Evolutionary conservation across 2,329 filamentous ascomycete genomes (phyloP).

Genomic region (Hypoxylon rubiginosum): DNA sequence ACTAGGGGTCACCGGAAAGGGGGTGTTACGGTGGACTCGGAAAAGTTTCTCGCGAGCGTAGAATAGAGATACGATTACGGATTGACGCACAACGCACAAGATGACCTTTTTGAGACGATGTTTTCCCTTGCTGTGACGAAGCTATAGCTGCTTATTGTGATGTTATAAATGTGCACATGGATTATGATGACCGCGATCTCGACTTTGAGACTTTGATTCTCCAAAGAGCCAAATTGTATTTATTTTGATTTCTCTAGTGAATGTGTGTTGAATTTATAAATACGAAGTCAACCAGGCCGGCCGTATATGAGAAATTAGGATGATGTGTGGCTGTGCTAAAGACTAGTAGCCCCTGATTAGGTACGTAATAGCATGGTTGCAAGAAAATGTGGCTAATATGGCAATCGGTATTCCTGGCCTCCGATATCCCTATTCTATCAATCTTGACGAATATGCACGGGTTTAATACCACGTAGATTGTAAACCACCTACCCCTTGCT

Average conservation of each 20-base stretch:
- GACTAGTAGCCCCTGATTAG: conserved; percentile 2
- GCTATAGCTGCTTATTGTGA: neutral
- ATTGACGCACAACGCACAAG: conserved; percentile 13
- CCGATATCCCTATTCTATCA: conserved; percentile 37
- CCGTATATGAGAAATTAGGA: no score
- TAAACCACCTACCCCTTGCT: neutral
- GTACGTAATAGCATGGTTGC: neutral
- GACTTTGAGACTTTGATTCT: neutral
- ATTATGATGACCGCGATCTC: neutral
- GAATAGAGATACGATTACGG: conserved; percentile 49
- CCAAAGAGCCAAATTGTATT: neutral
- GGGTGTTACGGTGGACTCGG: conserved; percentile 48
- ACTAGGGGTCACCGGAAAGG: conserved; percentile 49
- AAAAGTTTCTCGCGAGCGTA: conserved; percentile 50
- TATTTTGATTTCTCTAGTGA: neutral
- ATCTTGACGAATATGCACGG: conserved; percentile 4
- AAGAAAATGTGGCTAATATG: conserved; percentile 19
- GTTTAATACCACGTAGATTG: conserved; percentile 35
- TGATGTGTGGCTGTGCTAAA: conserved; percentile 9
- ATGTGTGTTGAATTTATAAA: neutral
- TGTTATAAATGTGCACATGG: neutral
- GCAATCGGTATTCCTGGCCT: conserved; percentile 28
- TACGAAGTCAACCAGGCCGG: no score
- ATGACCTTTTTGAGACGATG: conserved; percentile 2
- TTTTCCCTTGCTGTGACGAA: neutral